Evolutionary conservation across 148 eudicot species (phyloP).

Genomic region (Fallopia convolvulus): DNA sequence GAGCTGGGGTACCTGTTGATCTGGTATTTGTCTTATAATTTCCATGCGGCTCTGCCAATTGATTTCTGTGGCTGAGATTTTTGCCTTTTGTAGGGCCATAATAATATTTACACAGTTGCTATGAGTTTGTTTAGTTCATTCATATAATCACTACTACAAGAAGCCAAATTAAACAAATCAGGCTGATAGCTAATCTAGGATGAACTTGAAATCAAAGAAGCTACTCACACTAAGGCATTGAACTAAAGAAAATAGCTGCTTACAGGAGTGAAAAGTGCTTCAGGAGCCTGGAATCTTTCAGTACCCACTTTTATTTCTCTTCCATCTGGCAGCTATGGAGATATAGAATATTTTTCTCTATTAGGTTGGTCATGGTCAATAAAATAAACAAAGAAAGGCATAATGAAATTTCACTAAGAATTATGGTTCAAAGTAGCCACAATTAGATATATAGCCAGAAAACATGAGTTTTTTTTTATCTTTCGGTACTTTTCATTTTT

Average conservation of each 20-base stretch:
- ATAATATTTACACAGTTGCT: neutral
- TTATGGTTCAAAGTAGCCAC: neutral
- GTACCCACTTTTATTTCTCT: conserved; percentile 96
- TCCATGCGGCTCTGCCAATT: neutral
- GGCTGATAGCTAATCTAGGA: neutral
- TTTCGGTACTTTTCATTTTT: too few species aligned
- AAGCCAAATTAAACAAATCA: neutral
- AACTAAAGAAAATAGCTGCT: conserved; percentile 20
- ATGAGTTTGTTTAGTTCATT: neutral
- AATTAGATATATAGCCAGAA: neutral
- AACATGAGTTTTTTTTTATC: too few species aligned
- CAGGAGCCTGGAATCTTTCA: conserved; percentile 97
- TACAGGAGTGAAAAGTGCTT: conserved; percentile 97
- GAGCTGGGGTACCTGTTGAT: neutral
- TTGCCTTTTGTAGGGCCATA: neutral
- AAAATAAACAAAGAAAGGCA: neutral
- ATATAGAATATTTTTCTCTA: conserved; percentile 9
- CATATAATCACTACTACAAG: neutral
- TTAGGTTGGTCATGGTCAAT: neutral
- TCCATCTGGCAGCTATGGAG: conserved; percentile 88
- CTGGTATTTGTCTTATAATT: neutral
- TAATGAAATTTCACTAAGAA: neutral
- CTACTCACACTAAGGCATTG: neutral
- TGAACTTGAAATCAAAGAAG: neutral
- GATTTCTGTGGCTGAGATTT: neutral